A percentile compares a stretch with the other conserved stretches of the same genome.
Evolutionary conservation across 495 filamentous ascomycete species (phyloP).

Genomic region (Massariosphaeria phaeospora): DNA sequence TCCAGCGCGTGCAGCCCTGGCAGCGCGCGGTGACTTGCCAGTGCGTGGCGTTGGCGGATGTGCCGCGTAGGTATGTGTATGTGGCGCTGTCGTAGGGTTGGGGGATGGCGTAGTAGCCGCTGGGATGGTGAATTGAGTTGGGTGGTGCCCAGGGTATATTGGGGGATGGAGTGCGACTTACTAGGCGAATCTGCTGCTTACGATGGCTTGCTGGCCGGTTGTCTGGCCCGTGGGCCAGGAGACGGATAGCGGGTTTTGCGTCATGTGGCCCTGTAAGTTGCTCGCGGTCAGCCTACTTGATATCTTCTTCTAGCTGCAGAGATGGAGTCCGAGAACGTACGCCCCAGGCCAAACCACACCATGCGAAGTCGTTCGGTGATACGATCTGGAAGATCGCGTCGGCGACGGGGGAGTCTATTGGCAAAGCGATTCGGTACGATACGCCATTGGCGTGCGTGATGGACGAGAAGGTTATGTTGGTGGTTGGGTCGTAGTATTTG

Average conservation of each 20-base stretch:
- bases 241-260: constrained; percentile 18
- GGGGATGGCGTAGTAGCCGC: constrained; percentile 10
- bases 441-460: constrained; percentile 17
- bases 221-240: constrained; percentile 16
- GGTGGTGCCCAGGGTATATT: background rate
- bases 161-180: constrained; percentile 24
- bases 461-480: constrained; percentile 17
- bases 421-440: constrained; percentile 16
- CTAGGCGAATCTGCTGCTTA: constrained; percentile 46
- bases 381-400: constrained; percentile 26
- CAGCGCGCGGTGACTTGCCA: constrained; percentile 49
- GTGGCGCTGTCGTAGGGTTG: constrained; percentile 40
- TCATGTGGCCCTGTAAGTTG: constrained; percentile 28
- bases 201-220: constrained; percentile 42
- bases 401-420: background rate
- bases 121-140: background rate
- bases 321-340: no score
- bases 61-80: constrained; percentile 44
- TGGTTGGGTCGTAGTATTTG: constrained; percentile 10
- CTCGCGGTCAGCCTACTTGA: no score
- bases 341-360: constrained; percentile 25
- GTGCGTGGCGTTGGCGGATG: constrained; percentile 45
- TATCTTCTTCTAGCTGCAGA: no score
- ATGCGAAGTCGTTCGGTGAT: background rate
- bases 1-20: constrained; percentile 40